Conservation (phyloP, 179 eudicot genomes). For the Heliamphora pulchella region DNA sequence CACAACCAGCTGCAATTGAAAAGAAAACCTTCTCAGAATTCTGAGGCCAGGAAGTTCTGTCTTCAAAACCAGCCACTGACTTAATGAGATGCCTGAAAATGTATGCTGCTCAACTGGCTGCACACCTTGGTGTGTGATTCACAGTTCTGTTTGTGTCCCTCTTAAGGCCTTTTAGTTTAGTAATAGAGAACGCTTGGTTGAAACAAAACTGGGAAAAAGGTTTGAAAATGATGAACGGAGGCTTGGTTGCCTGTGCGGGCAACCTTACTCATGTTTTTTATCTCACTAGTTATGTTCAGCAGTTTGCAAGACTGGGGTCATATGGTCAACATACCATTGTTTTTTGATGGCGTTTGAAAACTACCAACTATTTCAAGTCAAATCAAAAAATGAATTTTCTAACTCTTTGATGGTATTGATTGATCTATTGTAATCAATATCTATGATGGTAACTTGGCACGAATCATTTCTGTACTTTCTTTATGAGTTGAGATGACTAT, state of each 20-base stretch:
- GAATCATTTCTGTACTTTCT: background rate
- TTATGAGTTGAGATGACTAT: background rate
- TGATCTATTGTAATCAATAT: background rate
- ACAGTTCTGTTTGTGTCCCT: background rate
- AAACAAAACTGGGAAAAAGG: background rate
- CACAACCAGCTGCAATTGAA: constrained; percentile 4
- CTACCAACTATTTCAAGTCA: background rate
- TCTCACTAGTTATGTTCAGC: background rate
- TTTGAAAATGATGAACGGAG: constrained; percentile 1
- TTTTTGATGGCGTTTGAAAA: background rate
- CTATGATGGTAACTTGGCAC: background rate
- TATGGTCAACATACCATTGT: background rate
- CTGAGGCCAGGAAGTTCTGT: background rate
- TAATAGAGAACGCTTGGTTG: background rate
- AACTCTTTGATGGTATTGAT: background rate
- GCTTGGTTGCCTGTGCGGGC: background rate
- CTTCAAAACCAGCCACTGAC: background rate
- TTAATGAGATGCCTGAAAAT: background rate
- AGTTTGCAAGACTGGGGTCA: background rate
- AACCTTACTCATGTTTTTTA: background rate
- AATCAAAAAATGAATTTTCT: background rate
- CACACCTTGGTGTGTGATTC: background rate
- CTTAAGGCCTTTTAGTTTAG: background rate
- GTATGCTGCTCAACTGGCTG: background rate
- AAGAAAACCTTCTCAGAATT: constrained; percentile 13